Conservation (phyloP, 768 basidiomycete genomes). For the Suillus discolor region DNA sequence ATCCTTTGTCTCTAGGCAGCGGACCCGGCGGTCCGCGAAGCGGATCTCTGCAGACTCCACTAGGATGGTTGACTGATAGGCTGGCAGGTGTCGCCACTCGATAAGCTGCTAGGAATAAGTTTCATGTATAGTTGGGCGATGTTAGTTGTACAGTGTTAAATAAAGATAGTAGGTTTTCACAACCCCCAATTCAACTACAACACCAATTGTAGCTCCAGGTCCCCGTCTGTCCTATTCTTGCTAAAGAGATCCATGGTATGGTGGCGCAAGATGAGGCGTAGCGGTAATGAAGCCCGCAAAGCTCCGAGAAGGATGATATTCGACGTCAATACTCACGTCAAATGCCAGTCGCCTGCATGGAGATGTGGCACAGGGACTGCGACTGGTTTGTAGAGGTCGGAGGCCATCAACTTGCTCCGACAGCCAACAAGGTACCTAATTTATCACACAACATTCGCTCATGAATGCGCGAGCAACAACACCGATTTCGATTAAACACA, state of each 20-base stretch:
- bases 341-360: background rate
- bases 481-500: slow-evolving; percentile 24
- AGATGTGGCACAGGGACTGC: background rate
- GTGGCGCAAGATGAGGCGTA: background rate
- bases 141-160: background rate
- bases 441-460: slow-evolving; percentile 6
- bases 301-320: background rate
- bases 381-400: background rate
- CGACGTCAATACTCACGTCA: background rate
- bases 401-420: slow-evolving; percentile 16
- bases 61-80: slow-evolving; percentile 80
- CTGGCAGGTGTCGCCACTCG: slow-evolving; percentile 63
- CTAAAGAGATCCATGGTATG: background rate
- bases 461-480: background rate
- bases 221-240: background rate
- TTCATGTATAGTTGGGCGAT: background rate
- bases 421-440: slow-evolving; percentile 28
- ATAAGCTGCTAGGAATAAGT: background rate
- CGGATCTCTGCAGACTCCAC: slow-evolving; percentile 64
- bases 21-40: slow-evolving; percentile 58
- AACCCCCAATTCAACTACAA: background rate
- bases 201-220: background rate
- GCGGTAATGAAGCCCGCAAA: background rate
- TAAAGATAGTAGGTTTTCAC: slow-evolving; percentile 1
- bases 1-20: slow-evolving; percentile 77